Percentiles rank a stretch among this genome's conserved stretches.
These are phyloP conservation scores for Chytriomyces sp. DNA, from an alignment of 192 early-diverging fungal species.

Conservation along the genomic window DNA sequence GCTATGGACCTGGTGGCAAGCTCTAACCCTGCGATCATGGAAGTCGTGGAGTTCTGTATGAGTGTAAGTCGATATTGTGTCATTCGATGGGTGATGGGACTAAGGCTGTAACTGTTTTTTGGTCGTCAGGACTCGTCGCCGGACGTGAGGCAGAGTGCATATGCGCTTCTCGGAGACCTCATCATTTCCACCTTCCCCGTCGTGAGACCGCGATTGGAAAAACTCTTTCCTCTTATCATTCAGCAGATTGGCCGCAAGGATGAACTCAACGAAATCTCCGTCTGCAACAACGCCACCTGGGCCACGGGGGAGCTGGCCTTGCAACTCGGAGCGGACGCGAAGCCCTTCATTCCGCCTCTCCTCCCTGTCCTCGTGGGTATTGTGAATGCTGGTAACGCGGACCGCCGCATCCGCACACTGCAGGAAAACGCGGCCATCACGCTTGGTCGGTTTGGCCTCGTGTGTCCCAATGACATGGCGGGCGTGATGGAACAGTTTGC, in stretches of 20 bases:
- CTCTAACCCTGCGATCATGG: conserved; percentile 69
- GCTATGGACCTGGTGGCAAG: conserved; percentile 66
- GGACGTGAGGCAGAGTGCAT: conserved; percentile 94
- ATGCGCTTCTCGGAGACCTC: conserved; percentile 95
- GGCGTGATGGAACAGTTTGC: conserved; percentile 84
- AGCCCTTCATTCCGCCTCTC: conserved; percentile 76
- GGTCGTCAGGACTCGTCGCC: conserved; percentile 48
- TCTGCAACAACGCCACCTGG: conserved; percentile 99
- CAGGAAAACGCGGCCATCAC: conserved; percentile 97
- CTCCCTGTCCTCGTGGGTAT: conserved; percentile 85
- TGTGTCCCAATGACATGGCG: conserved; percentile 80
- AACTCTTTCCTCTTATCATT: conserved; percentile 78
- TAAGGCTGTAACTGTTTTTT: conserved; percentile 8
- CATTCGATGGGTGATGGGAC: background rate
- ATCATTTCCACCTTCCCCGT: conserved; percentile 86
- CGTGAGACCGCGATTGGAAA: conserved; percentile 76
- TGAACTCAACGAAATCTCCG: conserved; percentile 51
- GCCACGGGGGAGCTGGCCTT: conserved; percentile 95
- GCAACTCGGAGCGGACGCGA: conserved; percentile 73
- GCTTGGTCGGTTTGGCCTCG: conserved; percentile 92
- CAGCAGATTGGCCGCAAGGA: conserved; percentile 44
- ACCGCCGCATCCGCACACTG: conserved; percentile 62
- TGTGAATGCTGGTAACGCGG: conserved; percentile 67
- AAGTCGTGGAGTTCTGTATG: conserved; percentile 82
- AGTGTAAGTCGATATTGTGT: conserved; percentile 50